Evolutionary conservation across 208 protist species (phyloP).

Genomic region (Wallacemonas sp.): DNA sequence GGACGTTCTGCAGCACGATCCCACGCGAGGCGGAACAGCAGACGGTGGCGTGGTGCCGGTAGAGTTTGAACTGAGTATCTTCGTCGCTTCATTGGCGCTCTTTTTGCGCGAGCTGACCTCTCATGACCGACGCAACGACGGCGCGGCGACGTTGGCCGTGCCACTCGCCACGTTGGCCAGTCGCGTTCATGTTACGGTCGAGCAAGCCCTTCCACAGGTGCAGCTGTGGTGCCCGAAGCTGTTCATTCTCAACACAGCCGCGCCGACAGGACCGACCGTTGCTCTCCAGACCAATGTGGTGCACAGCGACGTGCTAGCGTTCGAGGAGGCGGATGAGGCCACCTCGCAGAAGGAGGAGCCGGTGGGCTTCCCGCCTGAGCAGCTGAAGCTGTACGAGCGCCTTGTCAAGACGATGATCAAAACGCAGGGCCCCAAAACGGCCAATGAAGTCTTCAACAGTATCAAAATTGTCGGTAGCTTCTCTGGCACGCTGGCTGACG

Average conservation of each 20-base stretch:
- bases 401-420: constrained; percentile 79
- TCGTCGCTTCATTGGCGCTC: constrained; percentile 73
- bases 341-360: constrained; percentile 38
- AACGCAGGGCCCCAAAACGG: constrained; percentile 43
- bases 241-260: constrained; percentile 29
- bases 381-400: constrained; percentile 59
- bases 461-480: constrained; percentile 82
- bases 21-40: constrained; percentile 27
- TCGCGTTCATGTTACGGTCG: constrained; percentile 25
- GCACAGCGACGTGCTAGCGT: constrained; percentile 19
- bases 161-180: constrained; percentile 19
- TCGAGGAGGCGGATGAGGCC: constrained; percentile 29
- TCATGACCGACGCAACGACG: not conserved
- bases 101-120: constrained; percentile 49
- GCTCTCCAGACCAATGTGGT: constrained; percentile 46
- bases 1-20: constrained; percentile 54
- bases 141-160: not conserved
- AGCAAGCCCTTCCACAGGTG: constrained; percentile 31
- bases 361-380: constrained; percentile 51
- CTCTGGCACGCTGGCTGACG: constrained; percentile 45
- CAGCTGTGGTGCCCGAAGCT: constrained; percentile 25
- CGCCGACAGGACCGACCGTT: constrained; percentile 3
- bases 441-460: constrained; percentile 79
- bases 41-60: constrained; percentile 26
- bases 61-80: constrained; percentile 58